phyloP scores from a whole-genome alignment of 257 asterid genomes.

The Striga asiatica region DNA sequence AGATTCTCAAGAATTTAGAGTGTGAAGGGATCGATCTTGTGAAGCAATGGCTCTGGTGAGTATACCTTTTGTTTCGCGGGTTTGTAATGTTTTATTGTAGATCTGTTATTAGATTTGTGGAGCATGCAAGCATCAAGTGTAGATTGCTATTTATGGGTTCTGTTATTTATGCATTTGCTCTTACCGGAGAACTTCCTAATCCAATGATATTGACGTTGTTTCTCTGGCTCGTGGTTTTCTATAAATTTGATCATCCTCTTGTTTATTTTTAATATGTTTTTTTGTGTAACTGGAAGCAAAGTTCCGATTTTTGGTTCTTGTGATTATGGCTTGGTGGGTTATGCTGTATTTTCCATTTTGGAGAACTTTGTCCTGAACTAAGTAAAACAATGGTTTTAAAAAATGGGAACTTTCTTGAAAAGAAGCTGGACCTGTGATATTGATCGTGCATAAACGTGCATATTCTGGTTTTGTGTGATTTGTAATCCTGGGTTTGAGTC shows the following conservation, averaged over 20 bases:
- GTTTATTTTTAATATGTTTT: too few species aligned
- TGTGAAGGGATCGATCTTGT: slow-evolving; percentile 17
- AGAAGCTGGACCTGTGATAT: neutral
- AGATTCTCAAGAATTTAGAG: slow-evolving; percentile 20
- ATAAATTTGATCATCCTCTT: too few species aligned
- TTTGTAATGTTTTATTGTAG: neutral
- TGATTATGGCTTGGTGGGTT: neutral
- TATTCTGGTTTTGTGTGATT: neutral
- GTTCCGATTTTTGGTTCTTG: too few species aligned
- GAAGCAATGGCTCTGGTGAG: slow-evolving; percentile 74
- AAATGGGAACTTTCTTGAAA: too few species aligned
- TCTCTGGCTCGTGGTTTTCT: too few species aligned
- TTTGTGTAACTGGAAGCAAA: too few species aligned
- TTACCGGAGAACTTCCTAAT: too few species aligned
- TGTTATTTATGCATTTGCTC: neutral
- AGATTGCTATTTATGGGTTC: neutral
- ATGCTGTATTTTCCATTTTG: neutral
- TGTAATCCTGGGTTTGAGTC: neutral
- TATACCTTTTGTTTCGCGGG: neutral
- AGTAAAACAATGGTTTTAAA: too few species aligned
- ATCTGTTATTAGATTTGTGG: slow-evolving; percentile 15
- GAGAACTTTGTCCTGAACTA: neutral
- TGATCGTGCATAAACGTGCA: neutral
- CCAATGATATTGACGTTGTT: too few species aligned
- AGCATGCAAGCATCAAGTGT: neutral